phyloP scores from a whole-genome alignment of 176 grass and related monocot species.

The barley (Hordeum vulgare) region DNA sequence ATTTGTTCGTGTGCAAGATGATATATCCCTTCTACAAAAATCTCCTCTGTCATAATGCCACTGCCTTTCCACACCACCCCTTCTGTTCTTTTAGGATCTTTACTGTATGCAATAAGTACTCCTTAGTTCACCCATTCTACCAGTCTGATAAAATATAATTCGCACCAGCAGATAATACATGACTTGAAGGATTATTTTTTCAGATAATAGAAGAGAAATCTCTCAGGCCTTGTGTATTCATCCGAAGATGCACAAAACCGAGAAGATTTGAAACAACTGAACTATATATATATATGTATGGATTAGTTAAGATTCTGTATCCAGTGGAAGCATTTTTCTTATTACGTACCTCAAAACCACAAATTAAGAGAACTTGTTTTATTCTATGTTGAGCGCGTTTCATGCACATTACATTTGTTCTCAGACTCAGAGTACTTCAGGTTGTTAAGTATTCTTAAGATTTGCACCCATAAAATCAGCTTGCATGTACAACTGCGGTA shows the following conservation, averaged over 20 bases:
- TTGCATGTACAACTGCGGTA: not conserved
- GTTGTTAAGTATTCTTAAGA: too few species aligned
- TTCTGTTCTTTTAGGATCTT: not conserved
- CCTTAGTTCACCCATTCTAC: not conserved
- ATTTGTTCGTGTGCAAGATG: not conserved
- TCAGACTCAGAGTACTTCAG: not conserved
- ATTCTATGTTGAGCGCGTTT: not conserved
- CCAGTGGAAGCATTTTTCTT: not conserved
- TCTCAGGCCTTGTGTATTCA: too few species aligned
- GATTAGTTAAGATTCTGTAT: not conserved
- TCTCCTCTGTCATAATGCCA: not conserved
- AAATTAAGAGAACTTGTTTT: not conserved
- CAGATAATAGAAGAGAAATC: too few species aligned
- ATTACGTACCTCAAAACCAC: not conserved
- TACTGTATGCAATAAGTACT: not conserved
- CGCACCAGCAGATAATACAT: not conserved
- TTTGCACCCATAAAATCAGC: too few species aligned
- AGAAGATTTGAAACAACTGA: not conserved
- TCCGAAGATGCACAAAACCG: not conserved
- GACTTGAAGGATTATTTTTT: too few species aligned
- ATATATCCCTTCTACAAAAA: not conserved
- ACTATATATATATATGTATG: not conserved
- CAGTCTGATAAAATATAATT: not conserved
- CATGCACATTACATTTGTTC: not conserved
- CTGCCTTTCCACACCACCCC: not conserved